Percentiles rank a stretch among this genome's conserved stretches.
These are phyloP conservation scores for Saccharomyces hybrid DNA, from an alignment of 1,139 yeast genomes.

Conservation along the genomic window DNA sequence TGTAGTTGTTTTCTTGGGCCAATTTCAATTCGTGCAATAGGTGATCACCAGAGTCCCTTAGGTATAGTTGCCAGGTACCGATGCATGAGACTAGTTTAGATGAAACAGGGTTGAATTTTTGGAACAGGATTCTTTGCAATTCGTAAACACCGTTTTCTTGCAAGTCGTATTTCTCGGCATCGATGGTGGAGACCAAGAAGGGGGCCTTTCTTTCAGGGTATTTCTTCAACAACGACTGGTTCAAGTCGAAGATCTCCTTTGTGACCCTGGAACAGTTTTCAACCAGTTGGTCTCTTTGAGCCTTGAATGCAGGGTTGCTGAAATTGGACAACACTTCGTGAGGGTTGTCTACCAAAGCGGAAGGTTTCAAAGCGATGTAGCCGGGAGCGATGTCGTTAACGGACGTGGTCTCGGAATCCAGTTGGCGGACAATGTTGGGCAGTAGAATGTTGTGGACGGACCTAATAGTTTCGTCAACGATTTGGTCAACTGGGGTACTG, in stretches of 20 bases:
- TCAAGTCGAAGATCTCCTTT: constrained; percentile 49
- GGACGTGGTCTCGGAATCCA: constrained; percentile 26
- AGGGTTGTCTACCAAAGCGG: constrained; percentile 77
- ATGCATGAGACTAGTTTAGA: constrained; percentile 57
- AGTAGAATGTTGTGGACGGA: constrained; percentile 65
- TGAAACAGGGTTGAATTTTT: constrained; percentile 57
- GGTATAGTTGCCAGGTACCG: constrained; percentile 91
- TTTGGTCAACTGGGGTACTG: constrained; percentile 46
- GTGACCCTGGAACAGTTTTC: constrained; percentile 55
- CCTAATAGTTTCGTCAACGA: constrained; percentile 56
- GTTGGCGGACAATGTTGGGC: constrained; percentile 55
- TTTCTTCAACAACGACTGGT: constrained; percentile 38
- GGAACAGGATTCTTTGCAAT: constrained; percentile 74
- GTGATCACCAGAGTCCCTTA: constrained; percentile 60
- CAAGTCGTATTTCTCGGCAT: constrained; percentile 83
- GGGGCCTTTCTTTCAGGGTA: constrained; percentile 72
- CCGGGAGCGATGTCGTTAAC: constrained; percentile 69
- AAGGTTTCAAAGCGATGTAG: constrained; percentile 86
- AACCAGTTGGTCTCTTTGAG: constrained; percentile 54
- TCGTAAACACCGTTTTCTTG: constrained; percentile 83
- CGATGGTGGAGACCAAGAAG: constrained; percentile 78
- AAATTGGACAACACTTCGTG: constrained; percentile 63
- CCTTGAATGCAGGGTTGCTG: constrained; percentile 44
- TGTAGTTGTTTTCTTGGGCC: constrained; percentile 57
- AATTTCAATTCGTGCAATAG: constrained; percentile 55